These are phyloP conservation scores for Yarrowia phangngaensis DNA, from an alignment of 805 yeast species.

Conservation along the genomic window DNA sequence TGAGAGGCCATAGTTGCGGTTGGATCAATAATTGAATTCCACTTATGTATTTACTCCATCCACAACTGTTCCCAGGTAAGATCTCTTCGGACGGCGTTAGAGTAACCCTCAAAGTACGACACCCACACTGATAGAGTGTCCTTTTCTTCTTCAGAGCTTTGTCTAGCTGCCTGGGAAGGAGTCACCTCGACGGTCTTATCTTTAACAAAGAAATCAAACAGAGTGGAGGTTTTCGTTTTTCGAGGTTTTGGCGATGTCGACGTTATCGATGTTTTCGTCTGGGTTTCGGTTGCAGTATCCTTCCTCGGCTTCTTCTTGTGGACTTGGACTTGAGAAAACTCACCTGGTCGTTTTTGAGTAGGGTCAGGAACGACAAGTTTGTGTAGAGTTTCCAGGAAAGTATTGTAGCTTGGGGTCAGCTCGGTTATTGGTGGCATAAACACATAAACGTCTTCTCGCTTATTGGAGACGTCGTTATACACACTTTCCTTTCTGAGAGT, in stretches of 20 bases:
- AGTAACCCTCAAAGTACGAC: constrained; percentile 87
- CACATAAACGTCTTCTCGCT: neutral
- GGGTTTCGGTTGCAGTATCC: neutral
- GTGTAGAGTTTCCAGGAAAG: constrained; percentile 1
- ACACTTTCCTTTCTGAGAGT: neutral
- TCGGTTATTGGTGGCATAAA: constrained; percentile 4
- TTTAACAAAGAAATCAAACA: constrained; percentile 8
- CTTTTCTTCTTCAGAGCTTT: neutral
- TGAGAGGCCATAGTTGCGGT: no score
- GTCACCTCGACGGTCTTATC: constrained; percentile 1
- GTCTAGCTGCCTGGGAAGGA: neutral
- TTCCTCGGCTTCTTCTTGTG: neutral
- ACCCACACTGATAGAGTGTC: constrained; percentile 55
- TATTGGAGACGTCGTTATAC: neutral
- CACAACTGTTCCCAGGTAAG: constrained; percentile 65
- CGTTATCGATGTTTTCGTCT: no score
- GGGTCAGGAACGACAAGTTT: constrained; percentile 4
- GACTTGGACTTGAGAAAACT: constrained; percentile 3
- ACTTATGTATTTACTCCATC: constrained; percentile 43
- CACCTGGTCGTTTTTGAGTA: constrained; percentile 6
- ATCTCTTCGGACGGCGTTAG: constrained; percentile 83
- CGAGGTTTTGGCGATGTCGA: no score
- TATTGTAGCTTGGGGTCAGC: neutral
- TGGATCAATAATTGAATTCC: neutral
- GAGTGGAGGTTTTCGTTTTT: neutral